Conservation (phyloP, 495 filamentous ascomycete species). For the Trichoderma parareesei region DNA sequence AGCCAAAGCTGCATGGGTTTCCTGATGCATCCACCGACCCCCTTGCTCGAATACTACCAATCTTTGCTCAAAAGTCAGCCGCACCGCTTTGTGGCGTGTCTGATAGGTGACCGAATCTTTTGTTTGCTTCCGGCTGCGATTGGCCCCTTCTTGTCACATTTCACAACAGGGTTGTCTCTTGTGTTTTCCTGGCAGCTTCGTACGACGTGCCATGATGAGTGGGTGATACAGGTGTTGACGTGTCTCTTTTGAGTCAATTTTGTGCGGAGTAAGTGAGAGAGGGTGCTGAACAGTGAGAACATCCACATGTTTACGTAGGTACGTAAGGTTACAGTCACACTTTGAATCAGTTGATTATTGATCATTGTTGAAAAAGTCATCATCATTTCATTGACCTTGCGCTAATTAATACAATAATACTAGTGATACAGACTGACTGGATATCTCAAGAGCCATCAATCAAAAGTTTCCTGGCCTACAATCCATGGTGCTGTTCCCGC, state of each 20-base stretch:
- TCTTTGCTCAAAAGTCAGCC: neutral
- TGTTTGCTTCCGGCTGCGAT: neutral
- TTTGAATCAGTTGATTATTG: no score
- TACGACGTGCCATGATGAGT: neutral
- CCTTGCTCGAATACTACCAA: conserved; percentile 1
- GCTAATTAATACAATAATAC: conserved; percentile 5
- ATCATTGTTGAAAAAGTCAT: no score
- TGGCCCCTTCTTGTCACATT: neutral
- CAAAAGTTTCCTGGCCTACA: conserved; percentile 20
- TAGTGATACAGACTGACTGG: conserved; percentile 3
- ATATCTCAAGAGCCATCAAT: neutral
- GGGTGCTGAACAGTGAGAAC: no score
- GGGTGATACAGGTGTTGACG: neutral
- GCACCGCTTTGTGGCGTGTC: conserved; percentile 2
- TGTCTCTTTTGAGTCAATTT: no score
- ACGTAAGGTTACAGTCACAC: no score
- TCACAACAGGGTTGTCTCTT: neutral
- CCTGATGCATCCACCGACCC: neutral
- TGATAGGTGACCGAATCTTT: neutral
- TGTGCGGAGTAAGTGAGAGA: no score
- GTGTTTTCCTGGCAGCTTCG: neutral
- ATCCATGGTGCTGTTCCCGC: conserved; percentile 33
- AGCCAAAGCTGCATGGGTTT: no score
- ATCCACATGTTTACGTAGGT: no score
- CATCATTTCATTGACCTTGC: neutral